These are phyloP conservation scores for Hypholoma sublateritium DNA, from an alignment of 768 basidiomycete species.

Conservation along the genomic window DNA sequence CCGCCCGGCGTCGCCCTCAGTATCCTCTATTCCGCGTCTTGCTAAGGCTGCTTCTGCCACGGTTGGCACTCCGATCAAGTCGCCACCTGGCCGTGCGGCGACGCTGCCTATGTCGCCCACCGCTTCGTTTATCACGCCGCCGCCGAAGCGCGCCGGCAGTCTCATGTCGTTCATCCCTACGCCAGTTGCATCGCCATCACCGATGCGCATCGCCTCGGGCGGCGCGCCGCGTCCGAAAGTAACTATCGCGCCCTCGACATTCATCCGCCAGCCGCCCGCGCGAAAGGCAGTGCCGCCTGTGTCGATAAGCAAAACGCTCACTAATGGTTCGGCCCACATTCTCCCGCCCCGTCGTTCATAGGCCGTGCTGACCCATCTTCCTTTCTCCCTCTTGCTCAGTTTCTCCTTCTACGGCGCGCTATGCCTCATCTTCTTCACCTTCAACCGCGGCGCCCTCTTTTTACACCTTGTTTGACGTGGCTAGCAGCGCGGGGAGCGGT, in stretches of 20 bases:
- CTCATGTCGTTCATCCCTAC: constrained; percentile 65
- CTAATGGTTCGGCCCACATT: constrained; percentile 66
- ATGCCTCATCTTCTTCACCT: constrained; percentile 21
- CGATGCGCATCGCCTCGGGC: constrained; percentile 27
- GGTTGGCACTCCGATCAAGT: background rate
- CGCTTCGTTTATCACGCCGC: constrained; percentile 40
- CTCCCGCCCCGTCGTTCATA: constrained; percentile 53
- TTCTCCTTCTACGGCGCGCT: constrained; percentile 25
- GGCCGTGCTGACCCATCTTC: constrained; percentile 55
- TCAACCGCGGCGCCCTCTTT: background rate
- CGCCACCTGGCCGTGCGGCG: background rate
- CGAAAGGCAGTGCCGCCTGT: constrained; percentile 37
- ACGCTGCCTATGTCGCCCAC: background rate
- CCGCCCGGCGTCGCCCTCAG: constrained; percentile 26
- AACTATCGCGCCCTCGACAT: constrained; percentile 33
- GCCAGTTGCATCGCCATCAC: constrained; percentile 46
- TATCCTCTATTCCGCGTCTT: constrained; percentile 29
- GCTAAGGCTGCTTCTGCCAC: background rate
- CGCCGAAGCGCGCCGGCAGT: constrained; percentile 48
- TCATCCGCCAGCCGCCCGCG: constrained; percentile 40
- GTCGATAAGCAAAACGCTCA: constrained; percentile 14
- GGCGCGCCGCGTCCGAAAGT: constrained; percentile 28
- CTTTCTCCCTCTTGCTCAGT: constrained; percentile 18
- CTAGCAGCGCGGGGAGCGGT: constrained; percentile 6
- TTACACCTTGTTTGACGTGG: constrained; percentile 12